These are phyloP conservation scores for Camellia oleifera DNA, from an alignment of 179 eudicot genomes.

Conservation along the genomic window DNA sequence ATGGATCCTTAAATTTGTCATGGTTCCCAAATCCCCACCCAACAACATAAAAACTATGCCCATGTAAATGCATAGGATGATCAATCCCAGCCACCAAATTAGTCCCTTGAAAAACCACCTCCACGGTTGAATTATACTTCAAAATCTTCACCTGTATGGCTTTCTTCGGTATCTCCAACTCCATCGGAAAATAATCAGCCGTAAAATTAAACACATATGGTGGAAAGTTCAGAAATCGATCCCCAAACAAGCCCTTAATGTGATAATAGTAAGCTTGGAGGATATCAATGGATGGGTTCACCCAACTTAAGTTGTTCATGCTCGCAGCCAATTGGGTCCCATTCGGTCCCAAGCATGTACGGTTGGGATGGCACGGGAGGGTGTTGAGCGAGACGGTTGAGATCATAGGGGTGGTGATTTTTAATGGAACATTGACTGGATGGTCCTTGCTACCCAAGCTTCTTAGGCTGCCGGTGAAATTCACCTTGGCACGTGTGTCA, in stretches of 20 bases:
- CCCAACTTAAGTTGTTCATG: conserved; percentile 44
- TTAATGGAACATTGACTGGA: conserved; percentile 32
- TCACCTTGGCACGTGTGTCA: conserved; percentile 18
- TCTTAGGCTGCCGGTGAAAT: conserved; percentile 25
- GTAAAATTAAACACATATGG: conserved; percentile 31
- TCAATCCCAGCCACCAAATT: conserved; percentile 22
- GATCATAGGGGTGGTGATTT: conserved; percentile 20
- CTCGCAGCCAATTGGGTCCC: conserved; percentile 34
- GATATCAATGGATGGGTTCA: conserved; percentile 22
- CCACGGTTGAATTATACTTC: conserved; percentile 30
- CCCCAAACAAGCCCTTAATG: conserved; percentile 22
- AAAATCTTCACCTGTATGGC: conserved; percentile 28
- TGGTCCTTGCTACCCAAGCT: conserved; percentile 27
- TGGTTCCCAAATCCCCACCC: conserved; percentile 30
- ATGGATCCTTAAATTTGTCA: conserved; percentile 22
- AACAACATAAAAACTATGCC: conserved; percentile 27
- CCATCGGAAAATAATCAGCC: conserved; percentile 10
- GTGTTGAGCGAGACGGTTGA: conserved; percentile 30
- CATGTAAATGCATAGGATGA: conserved; percentile 39
- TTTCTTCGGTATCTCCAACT: conserved; percentile 9
- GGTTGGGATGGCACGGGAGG: conserved; percentile 17
- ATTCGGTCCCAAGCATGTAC: conserved; percentile 28
- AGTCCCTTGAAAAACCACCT: conserved; percentile 37
- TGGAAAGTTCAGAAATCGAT: conserved; percentile 24
- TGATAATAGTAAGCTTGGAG: conserved; percentile 29